Percentiles rank a stretch among this genome's conserved stretches.
Conservation (phyloP, 1,284 basidiomycete species). For the Trichosporon coremiiforme region DNA sequence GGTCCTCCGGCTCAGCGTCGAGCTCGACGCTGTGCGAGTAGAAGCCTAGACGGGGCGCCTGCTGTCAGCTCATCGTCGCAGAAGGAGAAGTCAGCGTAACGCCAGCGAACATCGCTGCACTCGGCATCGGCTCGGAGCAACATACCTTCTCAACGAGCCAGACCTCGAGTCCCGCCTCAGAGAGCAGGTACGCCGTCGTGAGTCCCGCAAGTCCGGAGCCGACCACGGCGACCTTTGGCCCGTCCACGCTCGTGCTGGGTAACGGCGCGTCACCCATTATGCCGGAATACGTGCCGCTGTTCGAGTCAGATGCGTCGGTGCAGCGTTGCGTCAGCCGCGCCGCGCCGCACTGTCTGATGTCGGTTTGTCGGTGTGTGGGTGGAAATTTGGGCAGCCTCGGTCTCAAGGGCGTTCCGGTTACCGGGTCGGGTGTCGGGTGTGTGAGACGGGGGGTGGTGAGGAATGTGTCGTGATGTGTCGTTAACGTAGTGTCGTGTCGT, state of each 20-base stretch:
- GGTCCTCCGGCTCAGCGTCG: not conserved
- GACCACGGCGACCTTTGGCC: conserved; percentile 62
- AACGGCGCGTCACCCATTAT: not conserved
- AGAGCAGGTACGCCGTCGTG: conserved; percentile 66
- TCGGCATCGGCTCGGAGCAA: too few relatives aligned
- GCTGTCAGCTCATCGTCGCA: conserved; percentile 24
- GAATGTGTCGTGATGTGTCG: too few relatives aligned
- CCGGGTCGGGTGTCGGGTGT: too few relatives aligned
- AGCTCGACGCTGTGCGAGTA: conserved; percentile 44
- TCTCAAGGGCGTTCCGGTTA: not conserved
- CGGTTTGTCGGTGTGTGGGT: not conserved
- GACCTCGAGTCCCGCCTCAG: conserved; percentile 61
- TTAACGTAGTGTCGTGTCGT: too few relatives aligned
- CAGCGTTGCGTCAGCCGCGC: too few relatives aligned
- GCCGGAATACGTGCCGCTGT: not conserved
- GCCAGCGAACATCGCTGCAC: too few relatives aligned
- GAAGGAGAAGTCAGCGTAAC: too few relatives aligned
- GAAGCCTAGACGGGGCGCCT: conserved; percentile 40
- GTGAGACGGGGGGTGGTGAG: too few relatives aligned
- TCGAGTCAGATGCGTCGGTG: not conserved
- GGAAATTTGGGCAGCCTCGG: not conserved
- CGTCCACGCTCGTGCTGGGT: not conserved
- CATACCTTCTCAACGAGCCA: conserved; percentile 72
- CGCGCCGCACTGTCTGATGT: not conserved
- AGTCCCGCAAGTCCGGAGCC: conserved; percentile 73